These are phyloP conservation scores for Phytopythium oedochilum DNA, from an alignment of 352 stramenopile species.

Conservation along the genomic window DNA sequence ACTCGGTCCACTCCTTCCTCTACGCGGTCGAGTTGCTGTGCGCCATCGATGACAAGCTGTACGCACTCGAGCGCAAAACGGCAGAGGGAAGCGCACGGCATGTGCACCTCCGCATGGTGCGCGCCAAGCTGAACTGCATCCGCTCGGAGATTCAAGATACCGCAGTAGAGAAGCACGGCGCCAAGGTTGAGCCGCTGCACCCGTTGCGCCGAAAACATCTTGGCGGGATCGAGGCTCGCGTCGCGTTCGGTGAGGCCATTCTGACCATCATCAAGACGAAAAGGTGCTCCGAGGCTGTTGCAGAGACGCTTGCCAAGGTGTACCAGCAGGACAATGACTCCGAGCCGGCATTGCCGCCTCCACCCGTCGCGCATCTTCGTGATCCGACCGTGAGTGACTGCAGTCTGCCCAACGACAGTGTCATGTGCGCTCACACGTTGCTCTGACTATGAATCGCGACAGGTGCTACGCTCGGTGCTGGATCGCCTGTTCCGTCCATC, in stretches of 20 bases:
- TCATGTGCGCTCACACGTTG: neutral
- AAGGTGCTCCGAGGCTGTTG: conserved; percentile 59
- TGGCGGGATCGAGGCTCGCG: conserved; percentile 53
- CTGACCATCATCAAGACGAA: conserved; percentile 73
- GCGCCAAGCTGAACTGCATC: conserved; percentile 69
- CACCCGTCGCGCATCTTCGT: conserved; percentile 63
- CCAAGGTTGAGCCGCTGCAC: conserved; percentile 69
- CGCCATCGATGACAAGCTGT: conserved; percentile 68
- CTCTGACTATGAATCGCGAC: neutral
- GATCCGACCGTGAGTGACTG: conserved; percentile 56
- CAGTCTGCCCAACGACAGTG: neutral
- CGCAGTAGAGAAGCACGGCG: conserved; percentile 55
- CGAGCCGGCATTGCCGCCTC: conserved; percentile 12
- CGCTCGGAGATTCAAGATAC: conserved; percentile 74
- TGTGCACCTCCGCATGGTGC: conserved; percentile 44
- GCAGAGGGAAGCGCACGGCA: conserved; percentile 20
- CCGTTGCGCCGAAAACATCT: conserved; percentile 45
- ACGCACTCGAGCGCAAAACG: conserved; percentile 37
- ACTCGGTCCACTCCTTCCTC: conserved; percentile 81
- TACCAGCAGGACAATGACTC: conserved; percentile 28
- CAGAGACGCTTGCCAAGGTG: conserved; percentile 63
- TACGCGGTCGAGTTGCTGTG: conserved; percentile 77
- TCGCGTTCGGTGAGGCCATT: conserved; percentile 60
- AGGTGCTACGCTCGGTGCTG: conserved; percentile 77
- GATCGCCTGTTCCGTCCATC: conserved; percentile 83